Evolutionary conservation across 768 basidiomycete species (phyloP).

Genomic region (Collybiopsis confluens): DNA sequence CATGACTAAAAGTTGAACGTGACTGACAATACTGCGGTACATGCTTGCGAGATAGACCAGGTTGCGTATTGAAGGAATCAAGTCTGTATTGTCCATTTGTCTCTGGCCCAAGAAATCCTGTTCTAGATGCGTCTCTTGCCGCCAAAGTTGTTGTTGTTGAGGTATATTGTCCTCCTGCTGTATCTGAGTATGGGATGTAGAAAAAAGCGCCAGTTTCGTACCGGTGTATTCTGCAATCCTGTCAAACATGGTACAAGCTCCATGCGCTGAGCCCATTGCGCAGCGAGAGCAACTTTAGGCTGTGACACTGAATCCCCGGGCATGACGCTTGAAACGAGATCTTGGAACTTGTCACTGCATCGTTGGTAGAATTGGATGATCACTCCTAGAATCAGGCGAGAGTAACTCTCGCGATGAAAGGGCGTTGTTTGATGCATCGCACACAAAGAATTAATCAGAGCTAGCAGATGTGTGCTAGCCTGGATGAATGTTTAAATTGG

Average conservation of each 20-base stretch:
- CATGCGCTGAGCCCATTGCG: conserved; percentile 81
- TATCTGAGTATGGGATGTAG: background rate
- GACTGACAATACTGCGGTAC: conserved; percentile 80
- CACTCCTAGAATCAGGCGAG: conserved; percentile 87
- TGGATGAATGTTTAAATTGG: conserved; percentile 24
- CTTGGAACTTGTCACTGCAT: conserved; percentile 84
- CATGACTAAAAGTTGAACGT: background rate
- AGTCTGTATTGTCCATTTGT: conserved; percentile 53
- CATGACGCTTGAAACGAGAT: conserved; percentile 46
- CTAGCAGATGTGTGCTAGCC: conserved; percentile 83
- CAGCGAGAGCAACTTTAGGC: conserved; percentile 50
- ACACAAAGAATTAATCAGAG: conserved; percentile 87
- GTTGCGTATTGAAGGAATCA: conserved; percentile 69
- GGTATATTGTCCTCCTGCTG: conserved; percentile 34
- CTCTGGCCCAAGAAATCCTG: conserved; percentile 56
- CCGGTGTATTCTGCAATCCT: conserved; percentile 54
- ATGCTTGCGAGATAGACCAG: conserved; percentile 72
- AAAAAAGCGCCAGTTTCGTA: conserved; percentile 27
- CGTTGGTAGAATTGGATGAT: conserved; percentile 96
- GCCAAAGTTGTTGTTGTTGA: conserved; percentile 53
- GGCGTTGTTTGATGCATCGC: conserved; percentile 88
- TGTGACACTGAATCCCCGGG: conserved; percentile 31
- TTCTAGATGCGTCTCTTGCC: conserved; percentile 80
- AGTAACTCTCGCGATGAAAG: conserved; percentile 93
- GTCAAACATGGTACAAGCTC: conserved; percentile 74